Evolutionary conservation across 768 basidiomycete species (phyloP), one percentile per base, ranked within the genome.

Genomic region (Hebeloma cylindrosporum): DNA sequence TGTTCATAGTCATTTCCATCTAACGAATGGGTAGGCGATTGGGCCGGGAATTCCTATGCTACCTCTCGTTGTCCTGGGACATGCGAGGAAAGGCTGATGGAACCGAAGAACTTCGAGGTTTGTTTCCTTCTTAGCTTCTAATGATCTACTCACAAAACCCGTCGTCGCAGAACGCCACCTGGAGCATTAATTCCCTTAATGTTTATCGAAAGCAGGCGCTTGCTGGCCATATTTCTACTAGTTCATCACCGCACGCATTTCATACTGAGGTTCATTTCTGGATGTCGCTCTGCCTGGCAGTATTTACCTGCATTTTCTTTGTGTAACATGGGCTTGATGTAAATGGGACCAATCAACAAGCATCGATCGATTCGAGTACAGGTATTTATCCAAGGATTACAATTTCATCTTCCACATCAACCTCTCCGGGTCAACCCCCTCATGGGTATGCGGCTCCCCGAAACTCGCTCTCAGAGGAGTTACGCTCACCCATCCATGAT

Each of bases 21-120:
- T 30, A 30, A 21, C 29, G 27, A 26, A 42, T 30, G 30, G 50
- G 9, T 37, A 87, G 84, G 83, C 53, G 87, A 88, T 64, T 89
- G 88, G 88, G 88, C 88, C 11, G 88, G 87, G 20, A 88, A 88
- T 60, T 82, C 84, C 4, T 89, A 89, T 54, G 74, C 78, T 4
- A 84, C 84, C 7, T 82, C 75, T 2, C 76, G 76, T 14, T 90
- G 88, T 53, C 85, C 88, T 4, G 88, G 87, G 29, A 83, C 85
- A 22, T 91, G 88, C 55, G 58, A 72, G 14, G 73, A 76, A 8
- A 71, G 71, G 45, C 60, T 90, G 27, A 79, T 74, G 73, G 71
- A 88, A 57, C 87, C 88, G 1, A 57, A 58, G 2, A 89, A 88
- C 60, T 90, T 90, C 54, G 80, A 74, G 57, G 88, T 82, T 65